Percentiles rank a stretch among this genome's conserved stretches.
phyloP scores from a whole-genome alignment of 441 rosid species.

The Mallotus japonicus region DNA sequence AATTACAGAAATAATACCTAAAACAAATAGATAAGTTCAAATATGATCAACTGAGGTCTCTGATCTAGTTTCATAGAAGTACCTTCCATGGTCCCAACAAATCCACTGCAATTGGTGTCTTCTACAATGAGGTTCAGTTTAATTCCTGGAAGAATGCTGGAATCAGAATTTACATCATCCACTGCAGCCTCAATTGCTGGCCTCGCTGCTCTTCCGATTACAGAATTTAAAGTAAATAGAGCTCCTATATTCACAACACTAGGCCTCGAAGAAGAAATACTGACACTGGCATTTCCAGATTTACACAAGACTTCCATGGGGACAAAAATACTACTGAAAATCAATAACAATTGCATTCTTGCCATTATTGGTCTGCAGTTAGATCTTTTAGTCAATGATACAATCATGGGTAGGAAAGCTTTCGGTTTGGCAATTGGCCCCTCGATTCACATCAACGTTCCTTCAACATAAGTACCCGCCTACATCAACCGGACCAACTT shows the following conservation, averaged over 20 bases:
- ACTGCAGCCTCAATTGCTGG: constrained; percentile 68
- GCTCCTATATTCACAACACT: constrained; percentile 59
- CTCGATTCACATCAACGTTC: constrained; percentile 24
- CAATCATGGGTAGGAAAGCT: constrained; percentile 34
- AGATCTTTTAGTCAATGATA: constrained; percentile 27
- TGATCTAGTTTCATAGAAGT: constrained; percentile 21
- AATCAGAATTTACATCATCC: constrained; percentile 71
- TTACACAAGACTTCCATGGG: constrained; percentile 36
- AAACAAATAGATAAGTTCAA: background rate
- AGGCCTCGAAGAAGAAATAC: constrained; percentile 44
- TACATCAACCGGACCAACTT: background rate
- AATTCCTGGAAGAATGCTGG: constrained; percentile 51
- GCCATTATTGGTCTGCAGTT: constrained; percentile 18
- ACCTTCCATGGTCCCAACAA: constrained; percentile 83
- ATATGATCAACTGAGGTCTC: background rate
- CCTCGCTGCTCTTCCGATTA: constrained; percentile 69
- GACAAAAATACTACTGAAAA: constrained; percentile 40
- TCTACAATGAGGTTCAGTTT: constrained; percentile 43
- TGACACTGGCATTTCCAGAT: constrained; percentile 37
- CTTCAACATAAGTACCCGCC: constrained; percentile 21
- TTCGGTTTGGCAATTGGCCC: constrained; percentile 22
- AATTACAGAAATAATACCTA: background rate
- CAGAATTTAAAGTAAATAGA: constrained; percentile 67
- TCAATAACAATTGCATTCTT: constrained; percentile 31
- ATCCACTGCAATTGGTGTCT: constrained; percentile 85